Conservation (phyloP, 371 early-diverging fungal species). For the Sporodiniella umbellata region DNA sequence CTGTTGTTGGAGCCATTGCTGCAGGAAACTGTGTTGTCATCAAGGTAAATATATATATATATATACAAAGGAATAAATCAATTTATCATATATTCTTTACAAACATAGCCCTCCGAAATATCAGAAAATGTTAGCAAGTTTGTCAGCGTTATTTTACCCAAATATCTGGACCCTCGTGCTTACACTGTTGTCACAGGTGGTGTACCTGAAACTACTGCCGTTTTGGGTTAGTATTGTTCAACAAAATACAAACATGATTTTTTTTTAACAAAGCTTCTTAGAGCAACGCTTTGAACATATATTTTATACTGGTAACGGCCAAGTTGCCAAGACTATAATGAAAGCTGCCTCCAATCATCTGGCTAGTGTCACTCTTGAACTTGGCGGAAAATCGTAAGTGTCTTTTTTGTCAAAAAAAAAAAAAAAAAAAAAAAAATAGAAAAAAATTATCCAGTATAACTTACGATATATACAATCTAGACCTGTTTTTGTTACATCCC, state of each 20-base stretch:
- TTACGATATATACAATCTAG: slow-evolving; percentile 19
- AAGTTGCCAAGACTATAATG: slow-evolving; percentile 78
- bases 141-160: slow-evolving; percentile 59
- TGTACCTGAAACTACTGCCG: slow-evolving; percentile 63
- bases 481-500: slow-evolving; percentile 73
- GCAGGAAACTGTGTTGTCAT: slow-evolving; percentile 86
- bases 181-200: slow-evolving; percentile 78
- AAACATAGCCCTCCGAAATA: slow-evolving; percentile 84
- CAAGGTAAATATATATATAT: too few relatives aligned
- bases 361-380: slow-evolving; percentile 80
- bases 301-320: slow-evolving; percentile 87
- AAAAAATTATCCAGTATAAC: too few relatives aligned
- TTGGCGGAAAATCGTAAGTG: slow-evolving; percentile 77
- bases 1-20: slow-evolving; percentile 86
- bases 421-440: not conserved
- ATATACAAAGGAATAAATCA: too few relatives aligned
- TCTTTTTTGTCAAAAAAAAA: not conserved
- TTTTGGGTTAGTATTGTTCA: slow-evolving; percentile 47
- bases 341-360: slow-evolving; percentile 76
- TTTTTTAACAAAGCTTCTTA: not conserved
- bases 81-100: too few relatives aligned
- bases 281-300: slow-evolving; percentile 81
- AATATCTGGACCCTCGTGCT: slow-evolving; percentile 72
- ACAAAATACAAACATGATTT: not conserved
- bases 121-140: slow-evolving; percentile 62